Evolutionary conservation across 2,329 filamentous ascomycete species (phyloP).

Genomic region (Aspergillus glaucus): DNA sequence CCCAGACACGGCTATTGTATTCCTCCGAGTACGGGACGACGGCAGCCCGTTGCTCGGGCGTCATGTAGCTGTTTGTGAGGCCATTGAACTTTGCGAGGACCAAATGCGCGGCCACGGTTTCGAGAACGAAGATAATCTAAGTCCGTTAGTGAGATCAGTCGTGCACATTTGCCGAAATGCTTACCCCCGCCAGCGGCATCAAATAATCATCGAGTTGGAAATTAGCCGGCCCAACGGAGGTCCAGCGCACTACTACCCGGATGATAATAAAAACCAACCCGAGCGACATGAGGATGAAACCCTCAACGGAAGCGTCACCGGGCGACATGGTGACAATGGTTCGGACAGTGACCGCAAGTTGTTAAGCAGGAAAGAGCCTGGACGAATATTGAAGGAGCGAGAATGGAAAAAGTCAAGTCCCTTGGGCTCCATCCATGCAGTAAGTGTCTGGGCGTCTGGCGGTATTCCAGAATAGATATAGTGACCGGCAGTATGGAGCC

Average conservation of each 20-base stretch:
- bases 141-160: not conserved
- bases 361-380: no score
- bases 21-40: conserved; percentile 42
- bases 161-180: conserved; percentile 9
- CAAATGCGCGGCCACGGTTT: conserved; percentile 44
- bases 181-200: conserved; percentile 46
- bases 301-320: conserved; percentile 21
- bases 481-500: not conserved
- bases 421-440: not conserved
- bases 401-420: not conserved
- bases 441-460: not conserved
- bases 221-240: conserved; percentile 37
- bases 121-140: conserved; percentile 43
- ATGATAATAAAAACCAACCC: conserved; percentile 44
- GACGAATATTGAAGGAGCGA: not conserved
- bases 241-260: conserved; percentile 44
- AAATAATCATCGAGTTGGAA: conserved; percentile 53
- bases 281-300: conserved; percentile 45
- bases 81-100: conserved; percentile 44
- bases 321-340: not conserved
- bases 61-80: conserved; percentile 53
- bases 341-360: not conserved
- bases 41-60: conserved; percentile 40
- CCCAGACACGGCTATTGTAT: conserved; percentile 42
- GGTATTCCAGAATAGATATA: not conserved